Base-by-base conservation (phyloP, 2,329 filamentous ascomycete species). In the Akanthomyces dipterigenus region DNA sequence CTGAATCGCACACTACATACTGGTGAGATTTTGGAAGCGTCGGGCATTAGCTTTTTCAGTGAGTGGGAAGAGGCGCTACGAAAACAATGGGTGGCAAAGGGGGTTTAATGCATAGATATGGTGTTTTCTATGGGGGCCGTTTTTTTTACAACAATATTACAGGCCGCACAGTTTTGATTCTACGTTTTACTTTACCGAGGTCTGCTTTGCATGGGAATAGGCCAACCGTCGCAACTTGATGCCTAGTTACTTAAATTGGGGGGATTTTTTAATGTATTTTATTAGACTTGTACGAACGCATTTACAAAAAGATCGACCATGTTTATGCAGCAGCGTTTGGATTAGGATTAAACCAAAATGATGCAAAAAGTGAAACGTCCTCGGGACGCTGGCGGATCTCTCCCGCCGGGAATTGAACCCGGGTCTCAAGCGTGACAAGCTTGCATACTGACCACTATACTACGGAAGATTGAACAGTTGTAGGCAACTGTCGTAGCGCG, bases 31-130 rank as follows among this genome's bases (percentile, higher is more conserved):
- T 56, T 77, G n/a, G 64, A 74, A 1, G 63, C 48, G 0, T 67
- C 71, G 53, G 74, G 71, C 28, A 70, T 76, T 9, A 67, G 67
- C 56, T 66, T 67, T 11, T 72, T 77, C 59, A 66, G 62, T 0
- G 71, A 74, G 49, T 78, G 76, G 76, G 75, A 75, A 64, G 65
- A 66, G 43, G 65, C 57, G 22, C 51, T 78, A 45, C 67, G 70
- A 62, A 64, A 68, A 63, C 69, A 62, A 31, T 76, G 73, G 73
- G 62, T 60, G n/a, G 40, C 55, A 11, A 55, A 61, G 20, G 42
- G 28, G 11, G 18, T 45, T 28, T 45, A 8, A 50, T 49, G 11
- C n/a, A 58, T 49, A 12, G 1, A 49, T 26, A 38, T 28, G 24
- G 46, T 16, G 24, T 49, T 49, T 49, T 49, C 3, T 7, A 2